A percentile compares a stretch with the other conserved stretches of the same genome.
Evolutionary conservation across 139 green algal species (phyloP).

Genomic region (Chlorella sp.): DNA sequence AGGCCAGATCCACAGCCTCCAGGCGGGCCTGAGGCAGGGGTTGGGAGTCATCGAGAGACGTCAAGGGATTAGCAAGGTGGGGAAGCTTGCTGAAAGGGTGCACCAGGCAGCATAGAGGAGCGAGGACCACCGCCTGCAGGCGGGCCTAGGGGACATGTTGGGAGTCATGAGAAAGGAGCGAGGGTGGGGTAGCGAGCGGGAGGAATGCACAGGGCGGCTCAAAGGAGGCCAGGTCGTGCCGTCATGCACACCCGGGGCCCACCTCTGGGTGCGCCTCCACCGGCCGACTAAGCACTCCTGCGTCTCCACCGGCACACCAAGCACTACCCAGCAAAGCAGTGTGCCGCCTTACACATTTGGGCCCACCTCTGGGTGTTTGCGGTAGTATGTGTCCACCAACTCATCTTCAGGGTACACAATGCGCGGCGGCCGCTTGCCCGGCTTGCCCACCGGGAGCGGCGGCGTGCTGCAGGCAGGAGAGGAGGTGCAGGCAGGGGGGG

Average conservation of each 20-base stretch:
- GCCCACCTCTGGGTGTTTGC: conserved; percentile 44
- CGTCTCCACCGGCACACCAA: no score
- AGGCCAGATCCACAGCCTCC: conserved; percentile 43
- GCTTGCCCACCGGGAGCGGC: conserved; percentile 25
- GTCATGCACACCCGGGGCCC: no score
- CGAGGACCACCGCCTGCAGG: neutral
- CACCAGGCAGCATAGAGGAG: no score
- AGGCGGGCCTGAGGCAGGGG: neutral
- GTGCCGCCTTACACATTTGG: no score
- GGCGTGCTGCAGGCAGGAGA: conserved; percentile 31
- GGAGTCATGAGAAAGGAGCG: no score
- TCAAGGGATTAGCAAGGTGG: neutral
- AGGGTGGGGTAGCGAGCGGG: no score
- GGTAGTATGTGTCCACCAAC: conserved; percentile 46
- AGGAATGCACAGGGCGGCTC: no score
- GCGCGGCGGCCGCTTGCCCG: conserved; percentile 6
- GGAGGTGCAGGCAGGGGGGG: no score
- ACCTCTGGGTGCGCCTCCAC: no score
- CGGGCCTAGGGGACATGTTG: no score
- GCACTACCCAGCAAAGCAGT: no score
- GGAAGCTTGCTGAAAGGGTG: neutral
- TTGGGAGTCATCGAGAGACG: neutral
- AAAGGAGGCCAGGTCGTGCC: neutral
- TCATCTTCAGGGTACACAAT: conserved; percentile 49
- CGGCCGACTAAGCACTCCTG: no score